Conservation (phyloP, 495 filamentous ascomycete species). For the Aspergillus avenaceus region DNA sequence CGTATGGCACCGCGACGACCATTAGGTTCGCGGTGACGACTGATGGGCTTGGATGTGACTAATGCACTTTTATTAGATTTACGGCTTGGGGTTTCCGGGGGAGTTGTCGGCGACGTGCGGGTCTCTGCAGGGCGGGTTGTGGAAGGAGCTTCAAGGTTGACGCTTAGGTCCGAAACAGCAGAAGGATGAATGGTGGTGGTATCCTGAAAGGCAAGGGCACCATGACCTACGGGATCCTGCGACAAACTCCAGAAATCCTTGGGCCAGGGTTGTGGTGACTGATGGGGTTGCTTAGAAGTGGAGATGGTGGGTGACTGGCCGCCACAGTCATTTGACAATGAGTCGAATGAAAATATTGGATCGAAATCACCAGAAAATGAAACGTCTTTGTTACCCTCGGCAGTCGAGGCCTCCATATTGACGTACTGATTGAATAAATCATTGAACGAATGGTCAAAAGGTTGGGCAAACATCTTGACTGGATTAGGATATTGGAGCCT, state of each 20-base stretch:
- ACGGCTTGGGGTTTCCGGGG: slow-evolving; percentile 38
- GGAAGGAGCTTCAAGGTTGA: slow-evolving; percentile 33
- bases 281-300: slow-evolving; percentile 30
- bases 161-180: slow-evolving; percentile 31
- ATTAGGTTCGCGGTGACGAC: slow-evolving; percentile 39
- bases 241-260: slow-evolving; percentile 37
- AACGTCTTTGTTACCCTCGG: slow-evolving; percentile 41
- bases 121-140: slow-evolving; percentile 10
- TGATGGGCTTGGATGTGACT: slow-evolving; percentile 39
- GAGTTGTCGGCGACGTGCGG: slow-evolving; percentile 38
- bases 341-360: slow-evolving; percentile 39
- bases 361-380: slow-evolving; percentile 42
- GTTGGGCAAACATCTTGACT: slow-evolving; percentile 44
- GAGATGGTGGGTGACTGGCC: slow-evolving; percentile 38
- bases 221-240: slow-evolving; percentile 29
- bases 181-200: slow-evolving; percentile 38
- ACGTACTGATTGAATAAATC: slow-evolving; percentile 52
- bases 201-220: slow-evolving; percentile 33
- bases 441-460: slow-evolving; percentile 48
- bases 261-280: slow-evolving; percentile 38
- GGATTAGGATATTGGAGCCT: slow-evolving; percentile 19
- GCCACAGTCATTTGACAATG: slow-evolving; percentile 44
- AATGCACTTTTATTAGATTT: slow-evolving; percentile 36
- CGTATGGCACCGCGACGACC: slow-evolving; percentile 33
- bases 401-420: slow-evolving; percentile 40